Base-by-base conservation (phyloP, 164 flowering plant genomes). In the Umbellularia californica region DNA sequence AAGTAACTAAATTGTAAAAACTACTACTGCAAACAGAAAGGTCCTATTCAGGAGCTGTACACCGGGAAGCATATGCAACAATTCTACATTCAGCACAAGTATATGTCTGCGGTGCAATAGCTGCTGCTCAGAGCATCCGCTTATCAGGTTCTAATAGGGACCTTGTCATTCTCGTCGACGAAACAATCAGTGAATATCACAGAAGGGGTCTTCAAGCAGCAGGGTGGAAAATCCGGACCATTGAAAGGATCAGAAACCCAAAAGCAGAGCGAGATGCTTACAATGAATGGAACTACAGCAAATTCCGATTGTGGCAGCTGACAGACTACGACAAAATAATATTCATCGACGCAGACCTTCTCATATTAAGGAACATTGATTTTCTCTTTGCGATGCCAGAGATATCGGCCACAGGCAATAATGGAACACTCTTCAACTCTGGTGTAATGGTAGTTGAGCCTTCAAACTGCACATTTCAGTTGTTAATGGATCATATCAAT, bases 401-500 rank as follows among this genome's bases (percentile, higher is more conserved):
- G 77, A 92, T 92, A 68, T 35, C 98, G 5, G 98, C 98, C 10
- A 91, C 73, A 0, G 98, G 97, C 60, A 94, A 94, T 70, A 85
- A 94, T 80, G 98, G 90, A 1, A 86, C 98, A 2, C 84, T 92
- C n/a, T 92, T 94, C 80, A 94, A 94, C 76, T 94, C 97, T 0
- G 98, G 98, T 5, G 96, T 94, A 15, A 94, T 94, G 98, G 92
- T 94, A 35, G 65, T 94, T 23, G 98, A 94, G 67, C 98, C 98
- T 25, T 90, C 98, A 1, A 91, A 94, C 73, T 90, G 91, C 81
- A 94, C 98, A 12, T 94, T 94, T 81, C 85, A 88, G 74, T 75
- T 94, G 70, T 79, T 94, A 50, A 94, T 92, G 97, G 93, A 89
- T 71, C 93, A 91, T 72, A 89, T 92, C 72, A 83, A 94, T 60